These are phyloP conservation scores for Candida stauntonica DNA, from an alignment of 805 yeast genomes.

Conservation along the genomic window DNA sequence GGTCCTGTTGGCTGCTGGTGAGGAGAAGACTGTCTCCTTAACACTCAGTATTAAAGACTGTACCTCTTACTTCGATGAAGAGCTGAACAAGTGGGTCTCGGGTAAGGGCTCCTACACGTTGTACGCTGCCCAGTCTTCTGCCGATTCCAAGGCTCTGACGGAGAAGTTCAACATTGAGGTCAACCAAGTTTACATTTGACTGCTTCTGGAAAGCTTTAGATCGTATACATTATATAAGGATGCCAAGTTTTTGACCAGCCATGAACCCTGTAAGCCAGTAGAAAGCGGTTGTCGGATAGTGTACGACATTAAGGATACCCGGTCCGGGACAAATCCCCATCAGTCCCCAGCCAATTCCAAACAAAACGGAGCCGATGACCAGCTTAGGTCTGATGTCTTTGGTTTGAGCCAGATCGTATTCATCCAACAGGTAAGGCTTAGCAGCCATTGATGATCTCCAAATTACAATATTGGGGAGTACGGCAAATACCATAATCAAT, in stretches of 20 bases:
- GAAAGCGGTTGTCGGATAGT: slow-evolving; percentile 5
- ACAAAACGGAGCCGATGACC: slow-evolving; percentile 38
- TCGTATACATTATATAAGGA: neutral
- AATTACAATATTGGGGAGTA: slow-evolving; percentile 40
- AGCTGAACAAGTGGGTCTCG: slow-evolving; percentile 43
- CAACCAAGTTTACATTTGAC: neutral
- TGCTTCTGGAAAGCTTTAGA: neutral
- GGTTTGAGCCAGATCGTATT: slow-evolving; percentile 26
- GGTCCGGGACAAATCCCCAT: slow-evolving; percentile 54
- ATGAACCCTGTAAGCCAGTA: slow-evolving; percentile 16
- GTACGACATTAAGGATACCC: slow-evolving; percentile 31
- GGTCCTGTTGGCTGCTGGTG: slow-evolving; percentile 41
- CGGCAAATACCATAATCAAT: slow-evolving; percentile 39
- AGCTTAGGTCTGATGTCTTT: slow-evolving; percentile 29
- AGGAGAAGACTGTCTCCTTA: slow-evolving; percentile 32
- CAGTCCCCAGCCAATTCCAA: slow-evolving; percentile 52
- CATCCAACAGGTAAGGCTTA: slow-evolving; percentile 20
- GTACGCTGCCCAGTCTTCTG: slow-evolving; percentile 39
- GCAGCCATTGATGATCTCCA: slow-evolving; percentile 27
- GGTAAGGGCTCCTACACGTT: slow-evolving; percentile 48
- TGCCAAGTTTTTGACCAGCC: slow-evolving; percentile 11
- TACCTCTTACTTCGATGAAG: slow-evolving; percentile 49
- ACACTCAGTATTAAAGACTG: slow-evolving; percentile 40
- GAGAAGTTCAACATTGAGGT: slow-evolving; percentile 11
- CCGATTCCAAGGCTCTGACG: slow-evolving; percentile 19